Percentiles rank a stretch among this genome's conserved stretches.
phyloP scores from a whole-genome alignment of 1,139 yeast genomes.

The Geotrichum australiense region DNA sequence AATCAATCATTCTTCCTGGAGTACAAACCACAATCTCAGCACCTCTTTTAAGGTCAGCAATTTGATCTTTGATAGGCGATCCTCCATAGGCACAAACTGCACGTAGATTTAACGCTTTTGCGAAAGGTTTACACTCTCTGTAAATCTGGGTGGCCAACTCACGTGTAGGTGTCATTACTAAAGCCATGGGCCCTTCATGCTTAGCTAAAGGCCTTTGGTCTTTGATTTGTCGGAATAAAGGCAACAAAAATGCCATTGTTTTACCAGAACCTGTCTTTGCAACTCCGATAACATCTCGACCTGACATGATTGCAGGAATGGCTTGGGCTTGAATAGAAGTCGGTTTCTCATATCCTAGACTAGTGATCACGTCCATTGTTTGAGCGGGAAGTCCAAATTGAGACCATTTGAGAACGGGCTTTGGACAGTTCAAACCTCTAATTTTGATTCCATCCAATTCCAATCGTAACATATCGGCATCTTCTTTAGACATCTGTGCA shows the following conservation, averaged over 20 bases:
- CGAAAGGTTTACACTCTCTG: conserved; percentile 58
- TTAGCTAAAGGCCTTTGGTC: conserved; percentile 54
- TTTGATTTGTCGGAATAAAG: conserved; percentile 73
- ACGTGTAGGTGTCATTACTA: conserved; percentile 86
- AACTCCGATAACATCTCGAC: conserved; percentile 84
- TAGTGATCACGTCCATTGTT: conserved; percentile 47
- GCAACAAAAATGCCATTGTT: conserved; percentile 80
- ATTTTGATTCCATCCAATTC: conserved; percentile 59
- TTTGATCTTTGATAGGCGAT: conserved; percentile 72
- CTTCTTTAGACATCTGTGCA: conserved; percentile 41
- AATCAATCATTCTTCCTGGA: conserved; percentile 90
- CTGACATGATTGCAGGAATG: conserved; percentile 82
- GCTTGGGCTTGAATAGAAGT: conserved; percentile 92
- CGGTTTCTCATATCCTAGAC: conserved; percentile 54
- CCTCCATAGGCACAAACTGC: conserved; percentile 95
- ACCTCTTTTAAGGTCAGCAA: conserved; percentile 71
- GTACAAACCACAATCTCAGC: conserved; percentile 85
- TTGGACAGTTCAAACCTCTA: conserved; percentile 51
- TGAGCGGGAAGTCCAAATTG: conserved; percentile 70
- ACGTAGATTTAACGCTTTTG: conserved; percentile 43
- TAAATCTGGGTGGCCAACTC: conserved; percentile 84
- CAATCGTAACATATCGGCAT: conserved; percentile 48
- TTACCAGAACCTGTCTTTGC: conserved; percentile 98
- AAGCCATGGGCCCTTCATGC: conserved; percentile 69
- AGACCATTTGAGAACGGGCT: conserved; percentile 71